Conservation (phyloP, 2,329 filamentous ascomycete genomes). For the Chrysosphaeria jannelii region DNA sequence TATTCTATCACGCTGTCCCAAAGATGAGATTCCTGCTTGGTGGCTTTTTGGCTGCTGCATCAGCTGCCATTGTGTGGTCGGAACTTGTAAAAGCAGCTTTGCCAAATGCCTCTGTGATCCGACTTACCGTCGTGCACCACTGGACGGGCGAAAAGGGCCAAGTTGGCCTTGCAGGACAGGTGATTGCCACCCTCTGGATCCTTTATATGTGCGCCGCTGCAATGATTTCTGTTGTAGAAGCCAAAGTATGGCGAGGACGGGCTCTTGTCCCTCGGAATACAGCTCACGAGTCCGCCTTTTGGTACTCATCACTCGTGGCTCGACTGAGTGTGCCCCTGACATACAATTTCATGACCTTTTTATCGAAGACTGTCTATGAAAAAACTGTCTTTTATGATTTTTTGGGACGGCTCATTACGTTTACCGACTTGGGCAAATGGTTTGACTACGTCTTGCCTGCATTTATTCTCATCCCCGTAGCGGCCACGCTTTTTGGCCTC, state of each 20-base stretch:
- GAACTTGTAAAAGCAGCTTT: constrained; percentile 67
- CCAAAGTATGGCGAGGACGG: constrained; percentile 91
- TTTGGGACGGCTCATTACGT: constrained; percentile 51
- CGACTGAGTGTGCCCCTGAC: constrained; percentile 74
- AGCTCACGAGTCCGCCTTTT: constrained; percentile 75
- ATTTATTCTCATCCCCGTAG: constrained; percentile 60
- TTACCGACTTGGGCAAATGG: constrained; percentile 53
- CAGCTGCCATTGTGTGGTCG: constrained; percentile 68
- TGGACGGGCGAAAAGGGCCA: constrained; percentile 38
- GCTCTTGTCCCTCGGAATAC: constrained; percentile 77
- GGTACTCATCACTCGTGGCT: constrained; percentile 82
- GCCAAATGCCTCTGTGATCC: constrained; percentile 41
- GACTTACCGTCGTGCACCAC: constrained; percentile 41
- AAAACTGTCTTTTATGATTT: constrained; percentile 70
- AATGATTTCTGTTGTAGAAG: constrained; percentile 62
- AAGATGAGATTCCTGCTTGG: constrained; percentile 32
- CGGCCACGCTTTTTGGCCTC: constrained; percentile 62
- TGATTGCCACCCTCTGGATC: constrained; percentile 66
- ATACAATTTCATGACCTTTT: constrained; percentile 89
- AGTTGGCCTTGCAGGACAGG: constrained; percentile 62
- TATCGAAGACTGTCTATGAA: constrained; percentile 39
- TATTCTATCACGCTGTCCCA: constrained; percentile 47
- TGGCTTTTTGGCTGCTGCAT: constrained; percentile 40
- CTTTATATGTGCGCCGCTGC: constrained; percentile 88
- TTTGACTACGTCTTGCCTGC: constrained; percentile 78